Percentiles rank a stretch among this genome's conserved stretches.
Evolutionary conservation across 2,329 filamentous ascomycete species (phyloP).

Genomic region (Colletotrichum simmondsii): DNA sequence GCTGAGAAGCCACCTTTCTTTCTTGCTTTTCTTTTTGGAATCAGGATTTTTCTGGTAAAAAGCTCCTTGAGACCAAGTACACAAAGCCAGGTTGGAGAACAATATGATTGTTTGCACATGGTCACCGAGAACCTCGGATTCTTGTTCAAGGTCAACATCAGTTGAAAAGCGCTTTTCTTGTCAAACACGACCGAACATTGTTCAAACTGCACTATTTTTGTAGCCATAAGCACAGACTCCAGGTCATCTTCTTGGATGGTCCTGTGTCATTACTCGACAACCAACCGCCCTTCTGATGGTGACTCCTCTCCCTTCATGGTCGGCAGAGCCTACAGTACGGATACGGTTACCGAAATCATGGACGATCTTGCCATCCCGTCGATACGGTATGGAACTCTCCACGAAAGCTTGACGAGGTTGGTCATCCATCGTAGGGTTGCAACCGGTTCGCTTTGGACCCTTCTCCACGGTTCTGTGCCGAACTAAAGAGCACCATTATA

Average conservation of each 20-base stretch:
- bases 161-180: background rate
- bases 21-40: background rate
- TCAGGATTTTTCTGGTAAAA: background rate
- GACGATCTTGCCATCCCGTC: background rate
- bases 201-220: background rate
- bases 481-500: background rate
- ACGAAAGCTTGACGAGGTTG: background rate
- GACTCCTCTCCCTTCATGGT: background rate
- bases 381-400: background rate
- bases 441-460: background rate
- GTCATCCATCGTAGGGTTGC: background rate
- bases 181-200: background rate
- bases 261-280: background rate
- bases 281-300: background rate
- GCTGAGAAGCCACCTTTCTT: too few species aligned
- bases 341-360: background rate
- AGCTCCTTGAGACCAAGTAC: background rate
- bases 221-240: conserved; percentile 16
- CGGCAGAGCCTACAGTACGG: background rate
- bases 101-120: background rate
- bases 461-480: background rate
- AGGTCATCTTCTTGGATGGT: background rate
- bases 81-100: background rate
- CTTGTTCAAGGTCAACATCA: background rate
- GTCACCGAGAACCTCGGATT: background rate